Evolutionary conservation across 2,329 filamentous ascomycete genomes (phyloP), one percentile per base, ranked within the genome.

Genomic region (Arachnomyces sp.): DNA sequence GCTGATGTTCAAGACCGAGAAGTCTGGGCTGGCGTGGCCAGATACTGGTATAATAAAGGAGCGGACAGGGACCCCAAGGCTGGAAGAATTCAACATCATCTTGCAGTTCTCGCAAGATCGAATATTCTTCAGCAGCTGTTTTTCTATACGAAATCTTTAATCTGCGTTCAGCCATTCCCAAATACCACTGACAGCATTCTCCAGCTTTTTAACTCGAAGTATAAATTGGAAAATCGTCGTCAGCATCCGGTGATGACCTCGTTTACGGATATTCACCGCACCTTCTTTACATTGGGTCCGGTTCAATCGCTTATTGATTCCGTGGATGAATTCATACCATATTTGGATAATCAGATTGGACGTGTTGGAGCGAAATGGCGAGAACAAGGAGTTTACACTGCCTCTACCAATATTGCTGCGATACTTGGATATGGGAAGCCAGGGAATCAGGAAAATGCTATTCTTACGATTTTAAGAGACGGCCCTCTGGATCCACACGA

Each of bases 31-130:
- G 74, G 75, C 0, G 85, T 95, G 0, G 84, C 84, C 0, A 70
- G 82, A 0, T 80, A 82, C 31, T 96, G 90, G 92, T 95, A 93
- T 49, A 80, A 76, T 2, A 84, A 84, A 50, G 86, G 86, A 0
- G 84, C 85, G 0, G 84, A 94, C 49, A 81, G 80, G 18, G 78
- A 78, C 0, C 86, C 89, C 0, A 75, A 74, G 0, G 80, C 84
- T 0, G 90, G 90, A 0, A 72, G 89, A 0, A 69, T 96, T 0
- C 92, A 95, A 44, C 88, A 96, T 50, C 88, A 95, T 53, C 67
- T 95, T 0, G 90, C 88, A 0, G 77, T 80, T 1, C 57, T 82
- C 14, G 74, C 78, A 4, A 63, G 76, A 1, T 75, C 77, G 0
- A 73, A 78, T 46, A 61, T 69, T 33, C 59, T 79, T 1, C 73